phyloP scores from a whole-genome alignment of 2,329 filamentous ascomycete species.

The Penicillium sp. region DNA sequence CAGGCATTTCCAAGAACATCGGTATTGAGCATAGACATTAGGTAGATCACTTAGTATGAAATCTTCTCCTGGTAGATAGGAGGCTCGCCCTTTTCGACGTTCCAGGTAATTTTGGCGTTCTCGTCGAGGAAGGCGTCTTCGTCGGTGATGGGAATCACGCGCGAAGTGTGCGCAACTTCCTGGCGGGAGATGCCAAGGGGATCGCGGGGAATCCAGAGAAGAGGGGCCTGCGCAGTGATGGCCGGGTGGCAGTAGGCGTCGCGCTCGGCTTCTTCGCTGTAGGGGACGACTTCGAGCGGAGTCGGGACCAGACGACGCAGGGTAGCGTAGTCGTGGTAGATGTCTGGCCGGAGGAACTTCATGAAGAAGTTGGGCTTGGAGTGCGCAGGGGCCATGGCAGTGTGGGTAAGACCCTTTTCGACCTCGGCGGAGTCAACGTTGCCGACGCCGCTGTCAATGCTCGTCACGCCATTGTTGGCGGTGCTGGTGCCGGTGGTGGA shows the following conservation, averaged over 20 bases:
- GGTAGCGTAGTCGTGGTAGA: constrained; percentile 68
- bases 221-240: constrained; percentile 59
- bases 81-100: constrained; percentile 54
- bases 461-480: constrained; percentile 27
- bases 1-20: neutral
- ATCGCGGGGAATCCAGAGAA: constrained; percentile 85
- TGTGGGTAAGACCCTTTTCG: constrained; percentile 35
- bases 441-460: constrained; percentile 29
- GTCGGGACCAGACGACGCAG: constrained; percentile 68
- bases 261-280: constrained; percentile 60
- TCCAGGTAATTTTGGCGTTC: constrained; percentile 65
- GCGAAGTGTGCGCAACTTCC: constrained; percentile 70
- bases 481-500: constrained; percentile 7
- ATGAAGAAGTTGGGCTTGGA: constrained; percentile 37
- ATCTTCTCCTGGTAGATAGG: constrained; percentile 60
- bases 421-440: constrained; percentile 36
- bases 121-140: constrained; percentile 69
- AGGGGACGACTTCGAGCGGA: constrained; percentile 55
- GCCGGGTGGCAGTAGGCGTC: constrained; percentile 74
- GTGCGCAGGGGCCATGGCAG: constrained; percentile 25
- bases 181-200: constrained; percentile 70
- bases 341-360: constrained; percentile 72
- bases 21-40: neutral
- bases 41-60: constrained; percentile 42
- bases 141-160: constrained; percentile 75